These are phyloP conservation scores for Salix exigua DNA, from an alignment of 345 rosid species.

Conservation along the genomic window DNA sequence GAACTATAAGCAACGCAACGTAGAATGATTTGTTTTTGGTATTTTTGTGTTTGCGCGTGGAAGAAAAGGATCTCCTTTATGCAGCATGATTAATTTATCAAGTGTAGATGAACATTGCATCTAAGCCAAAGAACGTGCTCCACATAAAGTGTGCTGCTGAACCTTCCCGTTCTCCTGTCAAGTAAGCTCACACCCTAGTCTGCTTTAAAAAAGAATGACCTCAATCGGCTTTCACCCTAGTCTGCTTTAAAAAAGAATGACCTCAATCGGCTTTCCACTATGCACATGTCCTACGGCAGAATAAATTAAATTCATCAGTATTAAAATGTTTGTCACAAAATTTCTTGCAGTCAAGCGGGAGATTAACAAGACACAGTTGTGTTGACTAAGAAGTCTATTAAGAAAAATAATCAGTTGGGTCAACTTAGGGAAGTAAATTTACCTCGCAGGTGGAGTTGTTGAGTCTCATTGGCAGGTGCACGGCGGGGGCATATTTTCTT, in stretches of 20 bases:
- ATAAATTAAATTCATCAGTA: background rate
- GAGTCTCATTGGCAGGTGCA: background rate
- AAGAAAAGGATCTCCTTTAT: background rate
- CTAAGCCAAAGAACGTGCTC: background rate
- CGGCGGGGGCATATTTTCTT: background rate
- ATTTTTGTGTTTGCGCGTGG: background rate
- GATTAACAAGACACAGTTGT: conserved; percentile 9
- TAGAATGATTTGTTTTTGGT: background rate
- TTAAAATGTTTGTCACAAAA: background rate
- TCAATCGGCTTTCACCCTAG: no score
- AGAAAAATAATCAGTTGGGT: conserved; percentile 7
- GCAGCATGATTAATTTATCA: background rate
- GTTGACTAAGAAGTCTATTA: conserved; percentile 17
- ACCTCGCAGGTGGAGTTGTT: background rate
- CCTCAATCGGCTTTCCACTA: background rate
- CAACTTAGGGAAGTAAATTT: conserved; percentile 9
- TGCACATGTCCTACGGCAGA: background rate
- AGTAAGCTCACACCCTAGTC: background rate
- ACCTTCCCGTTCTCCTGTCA: background rate
- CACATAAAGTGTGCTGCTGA: background rate
- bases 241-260: background rate
- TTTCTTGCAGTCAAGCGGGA: background rate
- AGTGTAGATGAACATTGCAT: background rate
- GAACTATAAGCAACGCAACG: background rate
- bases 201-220: no score